Percentiles rank a stretch among this genome's conserved stretches.
These are phyloP conservation scores for Psophocarpus tetragonolobus DNA, from an alignment of 306 rosid species.

Conservation along the genomic window DNA sequence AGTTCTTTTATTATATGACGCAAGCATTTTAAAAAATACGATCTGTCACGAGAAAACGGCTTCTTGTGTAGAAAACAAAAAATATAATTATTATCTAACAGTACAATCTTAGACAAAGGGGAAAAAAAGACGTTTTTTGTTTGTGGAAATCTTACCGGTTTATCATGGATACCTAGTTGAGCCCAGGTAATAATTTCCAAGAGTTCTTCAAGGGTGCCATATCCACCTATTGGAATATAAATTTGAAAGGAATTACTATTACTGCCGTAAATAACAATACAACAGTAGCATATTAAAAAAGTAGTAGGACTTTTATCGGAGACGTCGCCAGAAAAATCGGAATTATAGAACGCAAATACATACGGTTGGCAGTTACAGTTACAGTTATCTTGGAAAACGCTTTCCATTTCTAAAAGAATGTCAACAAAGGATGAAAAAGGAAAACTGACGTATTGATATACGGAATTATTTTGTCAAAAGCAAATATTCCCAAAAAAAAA, in stretches of 20 bases:
- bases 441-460: not conserved
- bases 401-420: not conserved
- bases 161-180: constrained; percentile 89
- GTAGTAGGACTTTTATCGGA: not conserved
- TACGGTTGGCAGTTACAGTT: constrained; percentile 27
- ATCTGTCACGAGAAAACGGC: not conserved
- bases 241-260: not conserved
- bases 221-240: constrained; percentile 61
- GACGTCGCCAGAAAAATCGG: not conserved
- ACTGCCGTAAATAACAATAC: not conserved
- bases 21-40: not conserved
- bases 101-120: not conserved
- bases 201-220: constrained; percentile 89
- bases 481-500: not conserved
- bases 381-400: constrained; percentile 15
- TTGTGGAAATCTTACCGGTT: constrained; percentile 61
- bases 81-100: not conserved
- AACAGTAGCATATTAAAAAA: not conserved
- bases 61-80: not conserved
- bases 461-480: not conserved
- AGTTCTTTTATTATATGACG: not conserved
- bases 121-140: not conserved
- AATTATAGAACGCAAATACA: not conserved
- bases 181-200: constrained; percentile 95
- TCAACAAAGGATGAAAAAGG: not conserved